A percentile compares a stretch with the other conserved stretches of the same genome.
phyloP scores from a whole-genome alignment of 371 early-diverging fungal species.

The Mucor velutinosus region DNA sequence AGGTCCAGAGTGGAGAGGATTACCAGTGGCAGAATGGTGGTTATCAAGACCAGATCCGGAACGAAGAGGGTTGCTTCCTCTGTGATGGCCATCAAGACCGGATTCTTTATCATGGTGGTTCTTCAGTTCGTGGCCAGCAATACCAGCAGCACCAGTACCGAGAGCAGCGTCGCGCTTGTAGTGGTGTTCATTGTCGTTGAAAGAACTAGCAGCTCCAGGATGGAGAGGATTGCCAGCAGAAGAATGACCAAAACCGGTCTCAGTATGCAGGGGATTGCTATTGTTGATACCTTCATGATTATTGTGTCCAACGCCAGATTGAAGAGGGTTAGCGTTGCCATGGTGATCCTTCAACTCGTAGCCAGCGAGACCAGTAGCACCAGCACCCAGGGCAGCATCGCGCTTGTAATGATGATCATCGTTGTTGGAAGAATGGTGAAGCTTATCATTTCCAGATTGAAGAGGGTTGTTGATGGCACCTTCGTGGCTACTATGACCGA shows the following conservation, averaged over 20 bases:
- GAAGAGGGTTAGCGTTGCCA: not conserved
- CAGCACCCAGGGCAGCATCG: constrained; percentile 2
- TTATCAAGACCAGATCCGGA: not conserved
- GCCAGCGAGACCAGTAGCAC: constrained; percentile 4
- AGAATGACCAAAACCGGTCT: not conserved
- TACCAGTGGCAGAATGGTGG: not conserved
- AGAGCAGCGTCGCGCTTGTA: constrained; percentile 11
- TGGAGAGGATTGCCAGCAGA: not conserved
- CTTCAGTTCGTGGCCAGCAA: constrained; percentile 11
- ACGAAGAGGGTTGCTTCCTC: not conserved
- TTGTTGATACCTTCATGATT: not conserved
- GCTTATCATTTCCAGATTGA: not conserved
- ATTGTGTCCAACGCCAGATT: not conserved
- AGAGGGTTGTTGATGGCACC: not conserved
- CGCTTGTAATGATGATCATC: not conserved
- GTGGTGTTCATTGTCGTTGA: not conserved
- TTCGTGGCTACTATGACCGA: not conserved
- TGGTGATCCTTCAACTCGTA: constrained; percentile 15
- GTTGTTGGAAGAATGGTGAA: not conserved
- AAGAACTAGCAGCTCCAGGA: not conserved
- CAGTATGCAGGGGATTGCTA: not conserved
- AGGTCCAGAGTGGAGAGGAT: not conserved
- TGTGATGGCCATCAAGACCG: not conserved
- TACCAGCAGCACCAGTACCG: constrained; percentile 13
- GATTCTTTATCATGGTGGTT: constrained; percentile 9